These are phyloP conservation scores for Paraphysoderma sedebokerense DNA, from an alignment of 371 early-diverging fungal genomes.

Conservation along the genomic window DNA sequence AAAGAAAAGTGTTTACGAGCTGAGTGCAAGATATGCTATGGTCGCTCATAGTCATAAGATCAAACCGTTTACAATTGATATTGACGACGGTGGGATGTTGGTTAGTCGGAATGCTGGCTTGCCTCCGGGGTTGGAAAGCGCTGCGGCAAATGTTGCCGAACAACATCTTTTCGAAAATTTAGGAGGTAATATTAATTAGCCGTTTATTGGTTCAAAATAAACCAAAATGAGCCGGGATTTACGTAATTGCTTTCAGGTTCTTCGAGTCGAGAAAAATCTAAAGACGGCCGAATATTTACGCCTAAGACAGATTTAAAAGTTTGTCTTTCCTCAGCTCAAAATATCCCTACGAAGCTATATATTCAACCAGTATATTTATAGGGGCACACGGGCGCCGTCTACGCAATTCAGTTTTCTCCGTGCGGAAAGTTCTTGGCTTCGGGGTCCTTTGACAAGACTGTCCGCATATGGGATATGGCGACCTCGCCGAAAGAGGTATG, in stretches of 20 bases:
- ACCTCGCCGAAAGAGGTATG: slow-evolving; percentile 47
- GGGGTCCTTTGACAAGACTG: slow-evolving; percentile 80
- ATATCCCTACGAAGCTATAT: neutral
- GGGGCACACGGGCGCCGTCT: slow-evolving; percentile 78
- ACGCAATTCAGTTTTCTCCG: slow-evolving; percentile 62
- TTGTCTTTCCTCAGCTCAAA: neutral
- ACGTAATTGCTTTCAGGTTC: no score
- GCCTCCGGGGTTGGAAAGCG: no score
- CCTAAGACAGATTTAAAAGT: slow-evolving; percentile 38
- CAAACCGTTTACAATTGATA: slow-evolving; percentile 12
- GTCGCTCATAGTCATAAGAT: slow-evolving; percentile 20
- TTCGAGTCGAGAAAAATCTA: neutral
- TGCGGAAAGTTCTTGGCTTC: slow-evolving; percentile 62
- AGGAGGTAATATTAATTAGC: no score
- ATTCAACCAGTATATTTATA: slow-evolving; percentile 5
- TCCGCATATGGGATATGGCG: slow-evolving; percentile 70
- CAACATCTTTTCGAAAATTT: no score
- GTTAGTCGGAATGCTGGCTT: no score
- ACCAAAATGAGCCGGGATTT: no score
- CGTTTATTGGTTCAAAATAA: no score
- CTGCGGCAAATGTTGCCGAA: no score
- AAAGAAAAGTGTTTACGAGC: slow-evolving; percentile 68
- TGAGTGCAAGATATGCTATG: slow-evolving; percentile 47
- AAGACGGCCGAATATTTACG: slow-evolving; percentile 23
- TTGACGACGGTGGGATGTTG: no score